Base-by-base conservation (phyloP, 2,329 filamentous ascomycete genomes). In the Botrytis cinerea region DNA sequence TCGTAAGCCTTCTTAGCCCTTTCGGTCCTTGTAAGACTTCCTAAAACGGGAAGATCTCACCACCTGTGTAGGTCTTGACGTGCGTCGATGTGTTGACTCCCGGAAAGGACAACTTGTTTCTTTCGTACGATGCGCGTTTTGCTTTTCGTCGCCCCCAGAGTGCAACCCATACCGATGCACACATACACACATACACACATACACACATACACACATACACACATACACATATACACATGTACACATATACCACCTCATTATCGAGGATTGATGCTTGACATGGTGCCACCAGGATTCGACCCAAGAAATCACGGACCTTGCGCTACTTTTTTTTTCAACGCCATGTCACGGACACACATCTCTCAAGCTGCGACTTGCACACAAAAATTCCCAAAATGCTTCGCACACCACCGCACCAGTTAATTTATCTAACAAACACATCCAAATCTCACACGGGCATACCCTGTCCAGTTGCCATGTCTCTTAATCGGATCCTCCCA, bases 301-400 rank as follows among this genome's bases (percentile, higher is more conserved):
- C 59, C 59, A 61, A 32, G 8, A 46, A 46, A 62, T 57, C 70
- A 68, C 70, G 73, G 73, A 74, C 73, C 73, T 73, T 70, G 54
- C 57, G 64, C 70, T 74, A 51, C 40, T 63, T 63, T 73, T 64
- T 60, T 64, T 64, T 32, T 43, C 62, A 45, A 68, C 71, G 61
- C 62, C 61, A 70, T 72, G 61, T 72, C 70, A 71, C 69, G 67
- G 22, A 70, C 67, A 43, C 43, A 38, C 57, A 54, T n/a, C 51
- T 57, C 43, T 66, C 43, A 48, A 57, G 51, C 51, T 57, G 51
- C 32, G 35, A 66, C 70, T 16, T 51, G 7, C 45, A 40, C 45
- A 10, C 57, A 28, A 51, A 48, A 63, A 35, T 48, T 38, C 25
- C 69, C 48, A 64, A 40, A 54, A 64, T 71, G 46, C 69, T 64